Base-by-base conservation (phyloP, 805 yeast species). In the Ogataea methylovora region DNA sequence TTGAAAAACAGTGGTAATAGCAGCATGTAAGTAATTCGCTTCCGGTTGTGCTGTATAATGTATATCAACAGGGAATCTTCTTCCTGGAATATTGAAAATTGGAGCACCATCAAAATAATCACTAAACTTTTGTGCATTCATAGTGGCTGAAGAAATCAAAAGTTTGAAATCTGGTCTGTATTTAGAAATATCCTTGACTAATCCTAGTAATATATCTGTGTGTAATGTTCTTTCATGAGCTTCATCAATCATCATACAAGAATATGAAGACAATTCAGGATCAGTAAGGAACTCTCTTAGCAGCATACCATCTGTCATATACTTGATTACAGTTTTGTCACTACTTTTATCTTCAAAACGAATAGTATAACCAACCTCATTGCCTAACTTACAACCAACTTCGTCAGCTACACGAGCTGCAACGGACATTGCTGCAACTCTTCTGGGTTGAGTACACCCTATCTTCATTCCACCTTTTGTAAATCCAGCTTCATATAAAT, bases 281-380 rank as follows among this genome's bases (percentile, higher is more conserved):
- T 88, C 97, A 1, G 71, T 63, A 23, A 88, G 59, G 43, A 85
- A 80, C 58, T 92, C 98, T 38, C 96, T 61, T 23, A 88, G 63
- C 15, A 92, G 66, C 86, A 87, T 84, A 69, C 98, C 98, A 56
- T 92, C 98, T 0, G 98, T 92, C 74, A 88, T 73, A 57, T 92
- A 92, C 61, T 90, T 90, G 34, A 92, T 68, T 11, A 69, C 58
- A 0, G 98, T 92, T 13, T 67, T 62, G 1, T 68, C 67, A 24
- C 74, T 66, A 0, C 87, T 73, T 37, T 66, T 69, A 41, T 88
- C 94, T 38, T 92, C 98, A 56, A 92, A 90, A 41, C 97, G 67
- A 35, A 90, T 73, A 5, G 81, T 70, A 51, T 90, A 90, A 8
- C 98, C 98, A 6, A 92, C 97, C 45, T 80, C 79, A 12, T 73